Evolutionary conservation across 2,329 filamentous ascomycete species (phyloP), one percentile per base, ranked within the genome.

Genomic region (Ampelomyces quisqualis): DNA sequence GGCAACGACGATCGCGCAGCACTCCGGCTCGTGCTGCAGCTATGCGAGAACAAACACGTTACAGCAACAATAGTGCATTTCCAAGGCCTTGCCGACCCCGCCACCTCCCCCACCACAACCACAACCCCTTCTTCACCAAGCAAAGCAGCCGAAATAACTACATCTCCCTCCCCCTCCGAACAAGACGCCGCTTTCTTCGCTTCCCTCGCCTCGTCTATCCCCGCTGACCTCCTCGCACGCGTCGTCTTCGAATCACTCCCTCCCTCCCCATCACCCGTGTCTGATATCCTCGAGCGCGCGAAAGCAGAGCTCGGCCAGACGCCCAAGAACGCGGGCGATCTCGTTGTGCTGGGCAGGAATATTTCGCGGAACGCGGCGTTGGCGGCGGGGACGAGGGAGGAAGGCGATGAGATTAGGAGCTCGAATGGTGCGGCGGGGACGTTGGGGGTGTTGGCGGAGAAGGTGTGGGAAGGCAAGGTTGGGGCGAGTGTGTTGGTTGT

Each of bases 1-100:
- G 88, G 88, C 7, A 72, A 76, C 1, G 93, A 98, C 60, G 91
- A 96, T 59, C 79, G 82, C 6, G 80, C 85, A 4, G 90, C 90
- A 0, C 76, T 97, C 1, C 77, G 84, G 1, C 80, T 97, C 17
- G 85, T 91, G 3, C 75, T 97, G 3, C 91, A 96, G 60, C 77
- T 98, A 1, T 88, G 85, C 1, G 82, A 85, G 63, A 93, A 90
- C 57, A 77, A 81, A 3, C 80, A 86, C 29, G 81, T 95, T 18
- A 90, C 88, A 0, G 88, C 84, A 0, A 91, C 87, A 0, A 78
- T 96, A 21, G 73, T 86, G 1, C 82, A 83, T 46, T 75, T 88
- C 41, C 65, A 72, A 15, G 29, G 29, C 24, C 51, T 66, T 2
- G 51, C 58, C 2, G 51, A 57, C 4, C 43, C 39, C 0, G 49